Conservation (phyloP, 129 eudicot genomes). For the Flaveria trinervia region DNA sequence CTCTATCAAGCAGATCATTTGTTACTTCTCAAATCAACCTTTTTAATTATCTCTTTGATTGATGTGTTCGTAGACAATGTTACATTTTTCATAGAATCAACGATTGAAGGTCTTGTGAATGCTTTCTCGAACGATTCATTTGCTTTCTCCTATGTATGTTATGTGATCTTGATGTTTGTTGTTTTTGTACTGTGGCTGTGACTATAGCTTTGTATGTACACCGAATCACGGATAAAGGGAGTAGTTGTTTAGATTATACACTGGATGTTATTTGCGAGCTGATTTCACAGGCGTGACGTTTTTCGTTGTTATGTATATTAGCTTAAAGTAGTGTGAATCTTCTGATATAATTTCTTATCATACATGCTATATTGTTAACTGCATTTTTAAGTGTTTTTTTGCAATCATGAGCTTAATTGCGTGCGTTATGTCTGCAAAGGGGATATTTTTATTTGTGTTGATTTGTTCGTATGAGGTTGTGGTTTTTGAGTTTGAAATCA, state of each 20-base stretch:
- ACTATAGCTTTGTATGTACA: background rate
- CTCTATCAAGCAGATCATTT: background rate
- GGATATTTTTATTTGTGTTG: background rate
- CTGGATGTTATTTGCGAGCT: background rate
- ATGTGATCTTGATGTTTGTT: slow-evolving; percentile 5
- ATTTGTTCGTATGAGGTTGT: background rate
- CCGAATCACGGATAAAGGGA: background rate
- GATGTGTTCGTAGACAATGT: background rate
- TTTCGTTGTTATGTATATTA: background rate
- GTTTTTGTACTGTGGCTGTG: background rate
- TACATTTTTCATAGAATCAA: slow-evolving; percentile 3
- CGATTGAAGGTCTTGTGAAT: background rate
- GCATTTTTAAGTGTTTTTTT: background rate
- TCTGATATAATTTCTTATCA: background rate
- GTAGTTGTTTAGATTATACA: background rate
- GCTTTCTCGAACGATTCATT: background rate
- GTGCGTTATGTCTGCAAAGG: background rate
- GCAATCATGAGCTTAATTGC: background rate
- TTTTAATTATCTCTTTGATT: background rate
- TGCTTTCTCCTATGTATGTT: background rate
- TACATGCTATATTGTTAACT: background rate
- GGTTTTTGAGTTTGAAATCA: background rate
- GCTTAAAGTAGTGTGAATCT: background rate
- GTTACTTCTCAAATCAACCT: background rate
- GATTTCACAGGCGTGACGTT: background rate